Conservation (phyloP, 441 rosid species). For the Bruguiera hainesii region DNA sequence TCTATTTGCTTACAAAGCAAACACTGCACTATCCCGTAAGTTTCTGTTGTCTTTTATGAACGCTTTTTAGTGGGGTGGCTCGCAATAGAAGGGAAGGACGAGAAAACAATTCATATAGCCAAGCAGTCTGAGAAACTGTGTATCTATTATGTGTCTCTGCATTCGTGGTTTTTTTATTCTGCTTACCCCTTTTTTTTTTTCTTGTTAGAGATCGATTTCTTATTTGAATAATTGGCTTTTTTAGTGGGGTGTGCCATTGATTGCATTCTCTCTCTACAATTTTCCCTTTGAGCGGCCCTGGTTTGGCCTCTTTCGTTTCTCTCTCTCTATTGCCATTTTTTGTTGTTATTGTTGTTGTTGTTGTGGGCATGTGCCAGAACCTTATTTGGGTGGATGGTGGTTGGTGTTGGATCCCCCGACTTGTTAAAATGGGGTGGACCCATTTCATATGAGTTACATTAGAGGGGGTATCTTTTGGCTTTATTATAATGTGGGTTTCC, state of each 20-base stretch:
- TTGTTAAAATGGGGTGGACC: slow-evolving; percentile 45
- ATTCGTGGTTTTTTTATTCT: slow-evolving; percentile 2
- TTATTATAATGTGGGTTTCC: slow-evolving; percentile 22
- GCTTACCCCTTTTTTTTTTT: not conserved
- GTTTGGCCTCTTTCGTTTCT: slow-evolving; percentile 7
- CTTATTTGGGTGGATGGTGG: slow-evolving; percentile 47
- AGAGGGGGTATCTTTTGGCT: slow-evolving; percentile 20
- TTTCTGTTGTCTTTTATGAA: slow-evolving; percentile 16
- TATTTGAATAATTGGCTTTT: slow-evolving; percentile 44
- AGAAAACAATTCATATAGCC: slow-evolving; percentile 2
- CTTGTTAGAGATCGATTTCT: slow-evolving; percentile 32
- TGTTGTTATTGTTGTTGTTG: slow-evolving; percentile 10
- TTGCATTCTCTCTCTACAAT: slow-evolving; percentile 30
- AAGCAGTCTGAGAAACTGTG: slow-evolving; percentile 30
- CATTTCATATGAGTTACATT: slow-evolving; percentile 26
- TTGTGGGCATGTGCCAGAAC: slow-evolving; percentile 48
- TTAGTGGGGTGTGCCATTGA: slow-evolving; percentile 50
- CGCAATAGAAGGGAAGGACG: not conserved
- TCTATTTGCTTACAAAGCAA: slow-evolving; percentile 26
- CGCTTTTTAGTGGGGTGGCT: slow-evolving; percentile 16
- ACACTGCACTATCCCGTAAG: slow-evolving; percentile 25
- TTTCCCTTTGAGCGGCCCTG: slow-evolving; percentile 31
- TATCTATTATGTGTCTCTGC: slow-evolving; percentile 9
- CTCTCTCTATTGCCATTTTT: slow-evolving; percentile 14
- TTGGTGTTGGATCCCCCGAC: slow-evolving; percentile 54